Base-by-base conservation (phyloP, 129 eudicot genomes). In the Heracleum sosnowskyi region DNA sequence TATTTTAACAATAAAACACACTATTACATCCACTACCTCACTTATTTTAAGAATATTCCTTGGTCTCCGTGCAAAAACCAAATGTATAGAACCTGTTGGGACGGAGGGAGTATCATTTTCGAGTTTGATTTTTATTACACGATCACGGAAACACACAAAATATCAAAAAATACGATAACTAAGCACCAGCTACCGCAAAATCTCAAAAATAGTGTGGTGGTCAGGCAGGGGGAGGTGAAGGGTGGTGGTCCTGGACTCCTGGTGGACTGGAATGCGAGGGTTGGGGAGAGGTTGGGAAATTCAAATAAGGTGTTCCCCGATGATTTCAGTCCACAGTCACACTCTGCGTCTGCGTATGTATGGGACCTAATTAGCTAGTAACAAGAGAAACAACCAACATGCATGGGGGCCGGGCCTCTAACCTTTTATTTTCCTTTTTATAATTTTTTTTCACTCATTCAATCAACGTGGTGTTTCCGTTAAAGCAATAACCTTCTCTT, bases 381-480 rank as follows among this genome's bases (percentile, higher is more conserved):
- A n/a, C 16, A 60, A n/a, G 68, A 26, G 68, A 17, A 60, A 68
- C 73, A 68, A 68, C 40, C 73, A 31, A 68, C 41, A 68, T 68
- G 73, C 41, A 68, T 68, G 37, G 73, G n/a, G n/a, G n/a, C n/a
- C n/a, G n/a, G 73, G 1, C 73, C 40, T 35, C 10, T 13, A 1
- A 29, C 1, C 39, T 68, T 13, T 68, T 4, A 13, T 46, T 5
- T 46, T 46, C 8, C 22, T 53, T 55, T 0, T 7, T 24, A 3
- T 24, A 7, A 22, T 31, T 33, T 29, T 68, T 7, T 68, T 24
- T 73, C 33, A 11, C 51, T n/a, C 76, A 26, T 73, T 41, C 76
- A 73, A 73, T 73, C 76, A 73, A 73, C 76, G 76, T 73, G 76
- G 68, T 60, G 33, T n/a, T 60, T n/a, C 68, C 68, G 68, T 60